Conservation (phyloP, 192 early-diverging fungal genomes). For the Gaertneriomyces semiglobifer region DNA sequence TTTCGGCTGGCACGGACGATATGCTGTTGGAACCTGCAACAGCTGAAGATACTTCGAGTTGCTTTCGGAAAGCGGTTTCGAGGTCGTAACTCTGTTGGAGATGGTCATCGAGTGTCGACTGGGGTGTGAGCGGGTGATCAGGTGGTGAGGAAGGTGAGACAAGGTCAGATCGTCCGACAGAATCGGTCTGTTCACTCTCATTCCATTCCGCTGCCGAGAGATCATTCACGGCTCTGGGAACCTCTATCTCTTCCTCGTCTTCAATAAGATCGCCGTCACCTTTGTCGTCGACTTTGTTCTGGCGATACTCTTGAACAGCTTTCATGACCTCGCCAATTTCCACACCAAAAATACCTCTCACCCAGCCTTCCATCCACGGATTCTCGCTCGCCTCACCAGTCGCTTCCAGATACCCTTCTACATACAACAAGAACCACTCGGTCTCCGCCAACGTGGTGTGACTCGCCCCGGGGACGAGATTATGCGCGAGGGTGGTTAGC, state of each 20-base stretch:
- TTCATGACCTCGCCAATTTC: slow-evolving; percentile 6
- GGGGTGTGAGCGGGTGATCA: no score
- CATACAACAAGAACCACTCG: slow-evolving; percentile 24
- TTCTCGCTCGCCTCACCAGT: slow-evolving; percentile 8
- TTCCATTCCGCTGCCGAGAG: not conserved
- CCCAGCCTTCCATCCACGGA: slow-evolving; percentile 29
- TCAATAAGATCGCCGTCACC: not conserved
- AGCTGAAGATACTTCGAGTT: no score
- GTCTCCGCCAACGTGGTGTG: slow-evolving; percentile 8
- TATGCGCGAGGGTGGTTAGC: slow-evolving; percentile 11
- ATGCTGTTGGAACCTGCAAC: no score
- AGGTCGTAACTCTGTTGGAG: no score
- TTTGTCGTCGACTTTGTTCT: not conserved
- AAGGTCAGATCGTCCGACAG: no score
- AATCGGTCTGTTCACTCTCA: not conserved
- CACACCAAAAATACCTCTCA: slow-evolving; percentile 15
- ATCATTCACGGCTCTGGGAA: not conserved
- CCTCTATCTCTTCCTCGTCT: not conserved
- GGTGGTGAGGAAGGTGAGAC: no score
- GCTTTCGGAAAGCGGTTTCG: no score
- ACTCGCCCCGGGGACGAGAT: not conserved
- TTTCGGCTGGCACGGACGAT: no score
- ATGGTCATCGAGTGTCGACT: no score
- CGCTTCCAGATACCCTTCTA: slow-evolving; percentile 23
- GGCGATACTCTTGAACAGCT: not conserved